Base-by-base conservation (phyloP, 768 basidiomycete genomes). In the Rhizopogon rudus region DNA sequence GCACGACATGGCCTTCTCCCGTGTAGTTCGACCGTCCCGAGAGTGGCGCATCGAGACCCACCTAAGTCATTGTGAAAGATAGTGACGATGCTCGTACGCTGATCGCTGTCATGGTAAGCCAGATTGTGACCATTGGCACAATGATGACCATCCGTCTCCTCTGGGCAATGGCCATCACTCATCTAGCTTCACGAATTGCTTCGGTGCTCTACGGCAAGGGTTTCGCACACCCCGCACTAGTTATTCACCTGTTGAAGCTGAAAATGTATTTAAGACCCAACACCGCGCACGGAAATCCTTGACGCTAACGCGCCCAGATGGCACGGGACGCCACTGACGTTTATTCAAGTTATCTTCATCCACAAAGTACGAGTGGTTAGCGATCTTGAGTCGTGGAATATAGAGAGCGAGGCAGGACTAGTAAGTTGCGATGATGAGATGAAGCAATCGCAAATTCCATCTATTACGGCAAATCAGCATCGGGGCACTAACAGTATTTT, bases 291-390 rank as follows among this genome's bases (percentile, higher is more conserved):
- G 40, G 5, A 70, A 64, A 2, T 59, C 43, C 5, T 28, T 3
- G 35, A 61, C 29, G 3, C 69, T 58, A 12, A 77, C 62, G 6
- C 71, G 65, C 10, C 68, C 62, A 0, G 75, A 59, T 8, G 75
- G 75, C 5, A 77, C 52, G 2, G 75, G 75, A 6, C 74, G 59
- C 68, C 67, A 71, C 9, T 25, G 25, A 25, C 25, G 66, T 53
- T 67, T 70, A 59, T 73, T 75, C 3, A 58, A 44, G 6, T 60
- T 61, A 53, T 74, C 73, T 52, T 74, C 73, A 10, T 65, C 53
- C 1, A 58, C 54, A 2, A 53, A 60, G 10, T 62, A 44, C 9
- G 54, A 57, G 40, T 73, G 74, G 54, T 73, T 73, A 8, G 73
- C 69, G 39, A 73, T 60, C 35, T 65, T 64, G 55, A 65, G 65